These are phyloP conservation scores for Diaporthe longicolla DNA, from an alignment of 2,329 filamentous ascomycete genomes.

Conservation along the genomic window DNA sequence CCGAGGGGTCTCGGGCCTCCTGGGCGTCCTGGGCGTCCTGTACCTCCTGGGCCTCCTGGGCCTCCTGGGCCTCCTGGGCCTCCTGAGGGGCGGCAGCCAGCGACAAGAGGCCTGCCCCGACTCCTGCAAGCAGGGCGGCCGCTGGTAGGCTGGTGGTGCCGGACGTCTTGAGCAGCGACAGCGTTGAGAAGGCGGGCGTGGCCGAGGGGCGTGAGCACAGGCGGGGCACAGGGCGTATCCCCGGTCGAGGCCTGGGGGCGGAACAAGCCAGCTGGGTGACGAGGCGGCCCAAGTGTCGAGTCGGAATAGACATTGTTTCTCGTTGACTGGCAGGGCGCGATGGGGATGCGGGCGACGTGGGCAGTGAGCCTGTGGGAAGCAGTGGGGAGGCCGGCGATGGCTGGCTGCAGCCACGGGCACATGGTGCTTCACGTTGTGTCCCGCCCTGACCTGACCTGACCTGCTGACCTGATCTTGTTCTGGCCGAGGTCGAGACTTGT, in stretches of 20 bases:
- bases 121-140: slow-evolving; percentile 42
- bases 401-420: background rate
- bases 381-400: background rate
- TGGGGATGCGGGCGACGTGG: background rate
- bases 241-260: background rate
- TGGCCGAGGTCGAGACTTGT: background rate
- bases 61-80: no score
- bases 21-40: background rate
- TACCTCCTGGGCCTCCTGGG: no score
- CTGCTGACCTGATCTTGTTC: background rate
- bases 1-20: slow-evolving; percentile 55
- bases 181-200: slow-evolving; percentile 17
- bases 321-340: background rate
- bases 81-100: slow-evolving; percentile 42
- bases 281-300: background rate
- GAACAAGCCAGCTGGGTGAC: background rate
- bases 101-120: slow-evolving; percentile 46
- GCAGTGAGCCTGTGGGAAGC: background rate
- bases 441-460: no score
- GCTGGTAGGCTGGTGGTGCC: slow-evolving; percentile 9
- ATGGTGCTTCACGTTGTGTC: background rate
- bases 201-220: background rate
- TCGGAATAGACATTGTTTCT: background rate
- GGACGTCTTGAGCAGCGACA: slow-evolving; percentile 22
- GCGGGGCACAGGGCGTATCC: background rate